Conservation (phyloP, 129 eudicot genomes). For the Flaveria bidentis region DNA sequence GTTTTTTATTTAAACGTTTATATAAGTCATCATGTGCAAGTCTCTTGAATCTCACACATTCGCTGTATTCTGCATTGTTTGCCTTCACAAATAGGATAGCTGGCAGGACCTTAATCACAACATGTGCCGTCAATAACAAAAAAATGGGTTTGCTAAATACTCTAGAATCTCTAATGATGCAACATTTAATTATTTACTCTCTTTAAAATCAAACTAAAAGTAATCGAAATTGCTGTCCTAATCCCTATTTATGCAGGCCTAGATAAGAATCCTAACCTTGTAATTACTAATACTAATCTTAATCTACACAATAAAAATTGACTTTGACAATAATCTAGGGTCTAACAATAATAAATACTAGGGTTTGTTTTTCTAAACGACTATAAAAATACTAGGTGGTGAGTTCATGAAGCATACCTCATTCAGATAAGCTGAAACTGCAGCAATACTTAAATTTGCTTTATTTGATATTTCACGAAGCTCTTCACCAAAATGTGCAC, state of each 20-base stretch:
- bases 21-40: slow-evolving; percentile 70
- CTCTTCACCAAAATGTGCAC: slow-evolving; percentile 73
- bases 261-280: background rate
- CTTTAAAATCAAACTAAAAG: background rate
- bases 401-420: slow-evolving; percentile 53
- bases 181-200: background rate
- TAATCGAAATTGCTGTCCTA: background rate
- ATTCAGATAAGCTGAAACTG: slow-evolving; percentile 80
- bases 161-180: background rate
- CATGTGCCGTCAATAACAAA: slow-evolving; percentile 1
- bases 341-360: background rate
- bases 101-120: slow-evolving; percentile 70
- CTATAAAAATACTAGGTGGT: slow-evolving; percentile 5
- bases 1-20: slow-evolving; percentile 60
- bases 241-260: background rate
- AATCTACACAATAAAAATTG: background rate
- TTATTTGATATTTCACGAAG: slow-evolving; percentile 69
- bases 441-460: slow-evolving; percentile 75
- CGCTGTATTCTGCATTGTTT: slow-evolving; percentile 71
- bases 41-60: slow-evolving; percentile 60
- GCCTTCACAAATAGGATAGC: slow-evolving; percentile 90
- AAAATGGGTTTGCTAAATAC: background rate
- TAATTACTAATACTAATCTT: background rate
- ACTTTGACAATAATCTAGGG: background rate
- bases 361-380: too few relatives aligned